Conservation (phyloP, 139 green algal genomes). For the Nannochloris sp. region DNA sequence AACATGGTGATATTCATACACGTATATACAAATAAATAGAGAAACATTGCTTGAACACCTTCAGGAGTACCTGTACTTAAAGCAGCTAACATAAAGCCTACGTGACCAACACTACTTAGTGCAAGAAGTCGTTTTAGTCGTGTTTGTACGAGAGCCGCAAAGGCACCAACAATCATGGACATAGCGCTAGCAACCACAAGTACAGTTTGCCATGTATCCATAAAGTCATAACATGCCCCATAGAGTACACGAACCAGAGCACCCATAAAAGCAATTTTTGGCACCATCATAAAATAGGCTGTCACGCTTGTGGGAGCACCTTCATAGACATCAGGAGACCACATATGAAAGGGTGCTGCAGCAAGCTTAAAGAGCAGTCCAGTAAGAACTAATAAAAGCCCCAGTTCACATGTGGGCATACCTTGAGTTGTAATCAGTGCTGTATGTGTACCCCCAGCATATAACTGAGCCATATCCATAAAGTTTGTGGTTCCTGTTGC, state of each 20-base stretch:
- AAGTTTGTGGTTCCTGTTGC: conserved; percentile 45
- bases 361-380: conserved; percentile 59
- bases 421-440: conserved; percentile 15
- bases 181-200: conserved; percentile 42
- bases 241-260: conserved; percentile 39
- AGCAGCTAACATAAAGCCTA: conserved; percentile 47
- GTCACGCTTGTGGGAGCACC: conserved; percentile 46
- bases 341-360: conserved; percentile 59
- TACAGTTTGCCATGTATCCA: conserved; percentile 46
- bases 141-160: conserved; percentile 50
- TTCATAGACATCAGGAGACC: conserved; percentile 59
- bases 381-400: conserved; percentile 46
- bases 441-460: conserved; percentile 31
- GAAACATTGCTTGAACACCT: conserved; percentile 45
- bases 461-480: conserved; percentile 40
- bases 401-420: conserved; percentile 37
- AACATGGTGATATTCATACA: conserved; percentile 49
- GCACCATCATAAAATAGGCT: conserved; percentile 52
- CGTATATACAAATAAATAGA: conserved; percentile 52
- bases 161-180: conserved; percentile 42
- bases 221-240: conserved; percentile 45
- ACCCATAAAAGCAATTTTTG: conserved; percentile 45
- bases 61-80: conserved; percentile 51
- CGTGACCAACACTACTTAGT: conserved; percentile 53
- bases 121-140: conserved; percentile 53